phyloP scores from a whole-genome alignment of 2,329 filamentous ascomycete genomes.

The Aureobasidium leucospermi region DNA sequence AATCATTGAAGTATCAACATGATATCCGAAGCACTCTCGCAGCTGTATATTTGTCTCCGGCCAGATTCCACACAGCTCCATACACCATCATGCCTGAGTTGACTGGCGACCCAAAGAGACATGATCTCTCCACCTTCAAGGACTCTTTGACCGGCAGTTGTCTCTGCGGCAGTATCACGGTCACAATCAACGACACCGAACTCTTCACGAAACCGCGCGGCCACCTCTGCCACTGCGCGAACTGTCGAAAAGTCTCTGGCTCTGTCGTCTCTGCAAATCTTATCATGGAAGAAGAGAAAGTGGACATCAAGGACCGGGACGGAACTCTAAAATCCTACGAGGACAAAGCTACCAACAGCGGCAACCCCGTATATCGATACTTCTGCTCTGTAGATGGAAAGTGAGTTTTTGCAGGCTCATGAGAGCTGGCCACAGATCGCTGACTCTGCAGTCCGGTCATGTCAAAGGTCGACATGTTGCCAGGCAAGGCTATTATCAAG shows the following conservation, averaged over 20 bases:
- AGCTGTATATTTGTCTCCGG: too few relatives aligned
- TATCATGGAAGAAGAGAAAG: slow-evolving; percentile 37
- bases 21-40: too few relatives aligned
- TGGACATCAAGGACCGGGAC: slow-evolving; percentile 38
- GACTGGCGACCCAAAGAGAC: slow-evolving; percentile 35
- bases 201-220: slow-evolving; percentile 40
- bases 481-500: slow-evolving; percentile 42
- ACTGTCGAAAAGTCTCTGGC: slow-evolving; percentile 45
- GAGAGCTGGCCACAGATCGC: not conserved
- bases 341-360: slow-evolving; percentile 40
- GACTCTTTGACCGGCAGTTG: slow-evolving; percentile 35
- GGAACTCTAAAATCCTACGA: slow-evolving; percentile 39
- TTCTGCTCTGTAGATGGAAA: slow-evolving; percentile 42
- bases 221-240: slow-evolving; percentile 45
- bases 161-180: slow-evolving; percentile 41
- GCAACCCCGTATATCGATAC: slow-evolving; percentile 37
- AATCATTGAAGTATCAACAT: not conserved
- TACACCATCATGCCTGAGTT: slow-evolving; percentile 22
- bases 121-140: slow-evolving; percentile 28
- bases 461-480: slow-evolving; percentile 23
- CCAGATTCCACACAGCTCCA: not conserved
- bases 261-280: slow-evolving; percentile 35
- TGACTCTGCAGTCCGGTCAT: slow-evolving; percentile 36
- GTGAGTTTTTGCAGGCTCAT: slow-evolving; percentile 26
- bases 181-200: slow-evolving; percentile 41